Evolutionary conservation across 2,329 filamentous ascomycete species (phyloP), one percentile per base, ranked within the genome.

Genomic region (Dendrostoma leiphaemia): DNA sequence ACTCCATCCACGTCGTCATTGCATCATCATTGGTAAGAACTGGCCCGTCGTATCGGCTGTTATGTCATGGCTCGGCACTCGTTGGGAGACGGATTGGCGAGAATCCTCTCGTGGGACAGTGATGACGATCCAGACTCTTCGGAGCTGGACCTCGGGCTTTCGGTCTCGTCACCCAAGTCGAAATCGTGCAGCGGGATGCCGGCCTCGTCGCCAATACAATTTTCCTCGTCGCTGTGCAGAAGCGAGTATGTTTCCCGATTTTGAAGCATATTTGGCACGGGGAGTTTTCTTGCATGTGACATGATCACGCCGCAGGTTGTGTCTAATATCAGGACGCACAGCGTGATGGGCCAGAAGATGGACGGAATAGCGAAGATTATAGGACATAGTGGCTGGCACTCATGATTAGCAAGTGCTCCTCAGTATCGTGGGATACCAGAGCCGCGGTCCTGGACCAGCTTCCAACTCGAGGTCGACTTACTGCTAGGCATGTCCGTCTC

Each of bases 281-380:
- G 28, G 9, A 26, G 21, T 15, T 19, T 13, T 9, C 15, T 8
- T 3, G n/a, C 17, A 10, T 26, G 48, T 23, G 29, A 15, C 13
- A 44, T 23, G 2, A 12, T 12, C 4, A 4, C 13, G 10, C 38
- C 26, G 51, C 44, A 48, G 2, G 23, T 8, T 12, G 19, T 10
- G 4, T 13, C 37, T 13, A 44, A 12, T 34, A 44, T 7, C 12
- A 32, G 17, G 7, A 38, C 17, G 13, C 40, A 29, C 1, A 56
- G 6, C 8, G 46, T 32, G 9, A 53, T 38, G 13, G 54, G 54
- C 54, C 54, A 56, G 49, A 56, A 44, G 38, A 56, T 26, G 37
- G 54, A 51, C 6, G 50, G 49, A 4, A 53, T 23, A 19, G 48
- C 12, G 45, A 53, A 53, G 26, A 56, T 24, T 43, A 56, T 12